These are phyloP conservation scores for Ceratobasidium sp. DNA, from an alignment of 1,284 basidiomycete genomes.

Conservation along the genomic window DNA sequence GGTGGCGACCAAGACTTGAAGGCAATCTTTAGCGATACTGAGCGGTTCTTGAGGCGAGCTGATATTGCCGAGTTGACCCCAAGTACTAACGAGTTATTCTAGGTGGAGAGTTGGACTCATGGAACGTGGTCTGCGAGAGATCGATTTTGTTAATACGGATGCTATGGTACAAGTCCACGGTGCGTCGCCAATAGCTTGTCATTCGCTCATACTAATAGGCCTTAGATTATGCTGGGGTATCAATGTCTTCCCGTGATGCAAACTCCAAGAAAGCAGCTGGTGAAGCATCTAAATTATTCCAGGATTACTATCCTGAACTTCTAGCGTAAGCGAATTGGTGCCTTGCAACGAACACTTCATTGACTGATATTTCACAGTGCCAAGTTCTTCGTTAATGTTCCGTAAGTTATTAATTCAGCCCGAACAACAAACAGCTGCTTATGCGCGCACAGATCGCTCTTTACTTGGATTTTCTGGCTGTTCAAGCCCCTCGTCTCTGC, in stretches of 20 bases:
- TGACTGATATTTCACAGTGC: constrained; percentile 56
- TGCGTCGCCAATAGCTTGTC: constrained; percentile 45
- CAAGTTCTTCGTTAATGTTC: constrained; percentile 82
- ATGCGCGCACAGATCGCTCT: constrained; percentile 48
- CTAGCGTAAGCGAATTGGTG: not conserved
- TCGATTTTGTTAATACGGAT: constrained; percentile 76
- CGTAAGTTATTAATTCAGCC: constrained; percentile 46
- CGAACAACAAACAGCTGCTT: not conserved
- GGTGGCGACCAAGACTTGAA: constrained; percentile 68
- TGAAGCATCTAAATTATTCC: constrained; percentile 73
- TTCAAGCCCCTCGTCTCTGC: constrained; percentile 75
- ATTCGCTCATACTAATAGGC: not conserved
- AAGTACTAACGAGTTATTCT: constrained; percentile 4
- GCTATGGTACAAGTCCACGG: constrained; percentile 78
- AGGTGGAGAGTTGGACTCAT: constrained; percentile 80
- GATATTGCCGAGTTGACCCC: not conserved
- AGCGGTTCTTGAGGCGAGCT: constrained; percentile 69
- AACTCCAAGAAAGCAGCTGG: constrained; percentile 76
- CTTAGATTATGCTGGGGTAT: constrained; percentile 76
- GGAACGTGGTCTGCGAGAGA: constrained; percentile 65
- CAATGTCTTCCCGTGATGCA: constrained; percentile 66
- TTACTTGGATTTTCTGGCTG: constrained; percentile 80
- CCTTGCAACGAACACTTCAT: not conserved
- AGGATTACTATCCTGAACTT: constrained; percentile 68
- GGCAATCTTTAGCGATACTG: constrained; percentile 71